Conservation (phyloP, 352 stramenopile genomes). For the Globisporangium mamillatum region DNA sequence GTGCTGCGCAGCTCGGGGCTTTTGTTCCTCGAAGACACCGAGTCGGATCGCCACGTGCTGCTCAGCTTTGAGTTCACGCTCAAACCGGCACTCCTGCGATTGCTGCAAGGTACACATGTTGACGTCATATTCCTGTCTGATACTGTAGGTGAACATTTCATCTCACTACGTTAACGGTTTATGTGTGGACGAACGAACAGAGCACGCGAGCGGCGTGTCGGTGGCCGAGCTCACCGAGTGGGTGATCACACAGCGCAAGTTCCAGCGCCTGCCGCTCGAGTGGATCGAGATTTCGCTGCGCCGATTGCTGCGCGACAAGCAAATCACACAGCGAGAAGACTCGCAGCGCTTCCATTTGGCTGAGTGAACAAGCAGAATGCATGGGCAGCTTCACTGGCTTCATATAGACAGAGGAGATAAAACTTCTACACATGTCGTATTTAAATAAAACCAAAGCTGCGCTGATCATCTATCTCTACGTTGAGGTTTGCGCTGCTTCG, state of each 20-base stretch:
- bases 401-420: not conserved
- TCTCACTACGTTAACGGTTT: not conserved
- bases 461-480: not conserved
- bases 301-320: constrained; percentile 25
- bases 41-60: constrained; percentile 50
- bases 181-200: constrained; percentile 17
- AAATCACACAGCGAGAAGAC: constrained; percentile 30
- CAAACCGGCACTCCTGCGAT: constrained; percentile 38
- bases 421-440: not conserved
- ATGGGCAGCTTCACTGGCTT: not conserved
- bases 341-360: constrained; percentile 36
- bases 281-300: constrained; percentile 50
- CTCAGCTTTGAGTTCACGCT: constrained; percentile 48
- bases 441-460: constrained; percentile 7
- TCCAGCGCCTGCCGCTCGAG: constrained; percentile 42
- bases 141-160: not conserved
- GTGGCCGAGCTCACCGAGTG: constrained; percentile 49
- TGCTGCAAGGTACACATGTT: constrained; percentile 28
- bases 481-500: constrained; percentile 26
- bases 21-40: constrained; percentile 55
- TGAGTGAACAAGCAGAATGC: not conserved
- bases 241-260: constrained; percentile 42
- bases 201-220: constrained; percentile 25
- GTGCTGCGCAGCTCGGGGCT: constrained; percentile 42
- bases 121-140: no score